phyloP scores from a whole-genome alignment of 2,329 filamentous ascomycete species.

The Diaporthe aspalathi region DNA sequence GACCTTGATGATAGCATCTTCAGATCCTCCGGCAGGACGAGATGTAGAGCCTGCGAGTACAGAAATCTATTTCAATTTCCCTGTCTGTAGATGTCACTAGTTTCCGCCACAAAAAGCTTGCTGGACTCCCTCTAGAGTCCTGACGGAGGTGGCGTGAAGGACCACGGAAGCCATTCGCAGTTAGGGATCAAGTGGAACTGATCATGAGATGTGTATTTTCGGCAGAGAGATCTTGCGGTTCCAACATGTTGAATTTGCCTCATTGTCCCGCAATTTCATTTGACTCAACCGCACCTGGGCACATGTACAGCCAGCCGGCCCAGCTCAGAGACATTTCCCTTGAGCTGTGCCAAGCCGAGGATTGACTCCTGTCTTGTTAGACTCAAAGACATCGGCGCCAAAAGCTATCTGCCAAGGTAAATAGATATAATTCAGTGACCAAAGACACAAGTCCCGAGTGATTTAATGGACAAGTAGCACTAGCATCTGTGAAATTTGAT shows the following conservation, averaged over 20 bases:
- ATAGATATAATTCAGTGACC: too few species aligned
- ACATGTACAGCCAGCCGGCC: too few species aligned
- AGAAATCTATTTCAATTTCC: not conserved
- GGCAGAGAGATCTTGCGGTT: not conserved
- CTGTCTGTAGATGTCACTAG: not conserved
- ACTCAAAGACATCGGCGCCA: too few species aligned
- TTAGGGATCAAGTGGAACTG: not conserved
- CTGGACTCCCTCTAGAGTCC: not conserved
- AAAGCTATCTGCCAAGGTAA: too few species aligned
- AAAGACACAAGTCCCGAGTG: too few species aligned
- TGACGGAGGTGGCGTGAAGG: not conserved
- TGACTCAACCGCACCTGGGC: too few species aligned
- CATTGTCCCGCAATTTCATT: not conserved
- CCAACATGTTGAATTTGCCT: not conserved
- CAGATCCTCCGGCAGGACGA: not conserved
- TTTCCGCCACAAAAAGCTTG: not conserved
- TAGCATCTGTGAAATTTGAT: too few species aligned
- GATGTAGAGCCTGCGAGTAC: not conserved
- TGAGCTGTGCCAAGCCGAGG: too few species aligned
- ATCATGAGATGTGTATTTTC: not conserved
- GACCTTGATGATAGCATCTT: not conserved
- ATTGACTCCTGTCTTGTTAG: too few species aligned
- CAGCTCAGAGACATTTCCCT: too few species aligned
- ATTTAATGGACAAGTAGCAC: too few species aligned
- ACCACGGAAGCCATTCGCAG: not conserved